Evolutionary conservation across 1,139 yeast species (phyloP).

Genomic region (Suhomyces bolitotheri): DNA sequence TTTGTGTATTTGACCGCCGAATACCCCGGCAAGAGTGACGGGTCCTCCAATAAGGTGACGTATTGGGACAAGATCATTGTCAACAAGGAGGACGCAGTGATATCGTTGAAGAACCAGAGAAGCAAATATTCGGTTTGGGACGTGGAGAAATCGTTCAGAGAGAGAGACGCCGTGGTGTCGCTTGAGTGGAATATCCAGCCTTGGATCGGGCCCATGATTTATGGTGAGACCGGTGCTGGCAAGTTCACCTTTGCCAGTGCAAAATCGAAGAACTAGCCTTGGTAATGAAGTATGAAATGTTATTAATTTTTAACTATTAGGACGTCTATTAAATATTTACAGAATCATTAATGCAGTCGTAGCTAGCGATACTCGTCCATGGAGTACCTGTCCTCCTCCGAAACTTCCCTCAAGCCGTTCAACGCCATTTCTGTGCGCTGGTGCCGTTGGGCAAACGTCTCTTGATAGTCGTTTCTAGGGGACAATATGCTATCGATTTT

Average conservation of each 20-base stretch:
- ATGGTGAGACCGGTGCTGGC: conserved; percentile 54
- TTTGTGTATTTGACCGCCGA: conserved; percentile 89
- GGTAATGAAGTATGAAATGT: no score
- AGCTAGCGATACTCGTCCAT: conserved; percentile 2
- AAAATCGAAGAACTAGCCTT: conserved; percentile 20
- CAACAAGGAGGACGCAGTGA: conserved; percentile 54
- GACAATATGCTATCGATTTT: conserved; percentile 25
- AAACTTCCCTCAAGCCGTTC: conserved; percentile 2
- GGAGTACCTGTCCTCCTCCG: conserved; percentile 1
- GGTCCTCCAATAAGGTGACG: conserved; percentile 65
- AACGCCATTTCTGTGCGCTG: conserved; percentile 23
- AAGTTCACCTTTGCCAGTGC: conserved; percentile 32
- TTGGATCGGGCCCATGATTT: conserved; percentile 74
- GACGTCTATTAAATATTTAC: conserved; percentile 6
- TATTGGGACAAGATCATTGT: conserved; percentile 88
- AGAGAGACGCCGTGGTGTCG: conserved; percentile 66
- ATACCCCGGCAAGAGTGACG: conserved; percentile 62
- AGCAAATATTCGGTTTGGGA: conserved; percentile 91
- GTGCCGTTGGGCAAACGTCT: conserved; percentile 22
- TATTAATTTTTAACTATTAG: neutral
- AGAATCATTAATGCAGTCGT: conserved; percentile 7
- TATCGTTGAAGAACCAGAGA: conserved; percentile 53
- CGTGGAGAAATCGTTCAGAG: conserved; percentile 63
- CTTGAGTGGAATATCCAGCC: conserved; percentile 96
- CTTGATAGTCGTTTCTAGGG: conserved; percentile 20